Percentiles rank a stretch among this genome's conserved stretches.
These are phyloP conservation scores for Fusarium nurragi DNA, from an alignment of 2,329 filamentous ascomycete genomes.

Conservation along the genomic window DNA sequence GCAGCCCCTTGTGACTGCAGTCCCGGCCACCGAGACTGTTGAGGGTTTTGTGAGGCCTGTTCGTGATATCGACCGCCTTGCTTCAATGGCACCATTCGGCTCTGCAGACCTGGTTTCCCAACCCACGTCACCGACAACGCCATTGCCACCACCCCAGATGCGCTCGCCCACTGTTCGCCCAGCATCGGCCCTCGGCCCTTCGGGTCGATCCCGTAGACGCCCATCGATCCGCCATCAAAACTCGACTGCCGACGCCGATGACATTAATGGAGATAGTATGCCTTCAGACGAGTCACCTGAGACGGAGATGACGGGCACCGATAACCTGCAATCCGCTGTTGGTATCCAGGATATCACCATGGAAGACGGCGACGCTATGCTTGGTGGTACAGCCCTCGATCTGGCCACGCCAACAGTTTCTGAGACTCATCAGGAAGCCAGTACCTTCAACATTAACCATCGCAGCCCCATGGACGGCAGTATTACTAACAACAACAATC, in stretches of 20 bases:
- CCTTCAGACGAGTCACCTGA: conserved; percentile 81
- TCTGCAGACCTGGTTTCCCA: conserved; percentile 81
- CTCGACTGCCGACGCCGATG: conserved; percentile 89
- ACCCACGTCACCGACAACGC: conserved; percentile 89
- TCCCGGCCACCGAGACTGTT: conserved; percentile 72
- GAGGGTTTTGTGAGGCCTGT: conserved; percentile 84
- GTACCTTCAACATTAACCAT: conserved; percentile 94
- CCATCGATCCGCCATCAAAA: conserved; percentile 90
- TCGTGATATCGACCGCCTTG: conserved; percentile 82
- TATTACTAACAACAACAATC: conserved; percentile 76
- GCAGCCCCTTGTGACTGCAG: conserved; percentile 73
- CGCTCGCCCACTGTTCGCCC: conserved; percentile 64
- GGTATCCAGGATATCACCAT: conserved; percentile 84
- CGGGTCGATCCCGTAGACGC: conserved; percentile 70
- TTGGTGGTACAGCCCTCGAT: conserved; percentile 78
- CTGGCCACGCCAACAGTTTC: conserved; percentile 82
- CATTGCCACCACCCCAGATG: conserved; percentile 72
- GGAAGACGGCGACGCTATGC: conserved; percentile 81
- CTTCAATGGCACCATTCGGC: conserved; percentile 79
- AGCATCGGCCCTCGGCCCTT: conserved; percentile 62
- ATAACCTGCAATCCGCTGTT: conserved; percentile 82
- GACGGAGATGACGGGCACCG: conserved; percentile 80
- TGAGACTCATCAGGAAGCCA: conserved; percentile 80
- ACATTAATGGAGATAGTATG: conserved; percentile 84
- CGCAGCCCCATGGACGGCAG: conserved; percentile 85